Evolutionary conservation across 2,329 filamentous ascomycete species (phyloP), one percentile per base, ranked within the genome.

Genomic region (Botrytis tulipae): DNA sequence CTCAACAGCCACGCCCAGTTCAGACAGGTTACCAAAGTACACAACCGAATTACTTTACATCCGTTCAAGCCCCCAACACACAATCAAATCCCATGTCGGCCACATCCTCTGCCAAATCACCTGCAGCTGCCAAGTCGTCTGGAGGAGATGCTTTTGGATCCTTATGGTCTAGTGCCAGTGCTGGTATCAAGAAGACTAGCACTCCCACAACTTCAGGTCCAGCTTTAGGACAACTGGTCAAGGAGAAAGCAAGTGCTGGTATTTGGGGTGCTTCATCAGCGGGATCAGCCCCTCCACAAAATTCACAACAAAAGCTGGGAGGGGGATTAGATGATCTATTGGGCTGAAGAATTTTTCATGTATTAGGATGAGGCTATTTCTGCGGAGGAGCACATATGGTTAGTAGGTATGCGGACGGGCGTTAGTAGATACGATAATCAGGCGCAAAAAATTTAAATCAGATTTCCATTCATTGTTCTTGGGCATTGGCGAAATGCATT

Each of bases 1-100:
- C 81, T 75, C 82, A 85, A 78, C 85, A 81, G 79, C 84, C 20
- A 76, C 82, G 69, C 65, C 84, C 90, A 18, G 82, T 87, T 62
- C 84, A 89, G 14, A 82, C 87, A 0, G 88, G 88, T 66, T 97
- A 91, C 84, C 93, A 97, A 83, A 88, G 92, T 2, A 83, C 91
- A 1, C 91, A 92, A 35, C 96, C 96, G 70, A 99, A 99, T 84
- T 99, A 99, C 85, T 99, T 95, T 83, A 94, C 94, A 71, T 96
- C 94, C 0, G 91, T 98, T 6, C 87, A 88, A 75, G 83, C 84
- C 54, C 80, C 83, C 75, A 76, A 78, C 62, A 75, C 79, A 74
- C 83, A 78, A 77, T 82, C 78, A 63, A 82, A 71, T 67, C 77
- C 74, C 59, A 78, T 73, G 73, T 77, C 77, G 16, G 72, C 76